phyloP scores from a whole-genome alignment of 2,329 filamentous ascomycete genomes.

The Phyllosticta citribraziliensis region DNA sequence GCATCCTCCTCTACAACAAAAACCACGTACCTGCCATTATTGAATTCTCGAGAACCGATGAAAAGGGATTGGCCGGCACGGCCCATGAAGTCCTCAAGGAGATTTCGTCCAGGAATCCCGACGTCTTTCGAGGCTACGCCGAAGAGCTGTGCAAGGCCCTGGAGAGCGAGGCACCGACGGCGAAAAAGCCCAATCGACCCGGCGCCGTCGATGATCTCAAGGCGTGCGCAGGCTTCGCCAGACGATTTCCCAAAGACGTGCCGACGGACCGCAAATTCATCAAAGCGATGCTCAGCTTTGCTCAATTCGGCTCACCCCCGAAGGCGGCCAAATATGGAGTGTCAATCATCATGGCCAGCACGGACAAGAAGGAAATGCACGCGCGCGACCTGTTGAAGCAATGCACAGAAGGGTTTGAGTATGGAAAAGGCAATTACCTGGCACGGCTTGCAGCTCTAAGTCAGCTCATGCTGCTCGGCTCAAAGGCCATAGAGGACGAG shows the following conservation, averaged over 20 bases:
- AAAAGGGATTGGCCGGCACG: conserved; percentile 63
- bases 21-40: conserved; percentile 89
- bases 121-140: conserved; percentile 86
- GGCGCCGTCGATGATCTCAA: conserved; percentile 84
- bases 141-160: conserved; percentile 84
- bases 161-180: conserved; percentile 66
- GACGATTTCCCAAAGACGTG: conserved; percentile 75
- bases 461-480: conserved; percentile 66
- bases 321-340: conserved; percentile 89
- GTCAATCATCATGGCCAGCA: conserved; percentile 72
- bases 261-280: conserved; percentile 71
- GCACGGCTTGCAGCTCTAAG: conserved; percentile 60
- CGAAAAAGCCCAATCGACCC: conserved; percentile 56
- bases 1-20: conserved; percentile 82
- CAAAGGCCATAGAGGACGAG: conserved; percentile 57
- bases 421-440: conserved; percentile 64
- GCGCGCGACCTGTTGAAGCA: conserved; percentile 74
- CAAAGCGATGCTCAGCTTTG: conserved; percentile 72
- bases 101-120: conserved; percentile 80
- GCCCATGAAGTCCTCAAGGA: conserved; percentile 87
- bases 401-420: conserved; percentile 63
- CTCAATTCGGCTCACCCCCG: conserved; percentile 69
- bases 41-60: conserved; percentile 74
- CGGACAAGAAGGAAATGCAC: conserved; percentile 71
- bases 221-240: conserved; percentile 84